A percentile compares a stretch with the other conserved stretches of the same genome.
These are phyloP conservation scores for Liquidambar formosana DNA, from an alignment of 164 flowering plant species.

Conservation along the genomic window DNA sequence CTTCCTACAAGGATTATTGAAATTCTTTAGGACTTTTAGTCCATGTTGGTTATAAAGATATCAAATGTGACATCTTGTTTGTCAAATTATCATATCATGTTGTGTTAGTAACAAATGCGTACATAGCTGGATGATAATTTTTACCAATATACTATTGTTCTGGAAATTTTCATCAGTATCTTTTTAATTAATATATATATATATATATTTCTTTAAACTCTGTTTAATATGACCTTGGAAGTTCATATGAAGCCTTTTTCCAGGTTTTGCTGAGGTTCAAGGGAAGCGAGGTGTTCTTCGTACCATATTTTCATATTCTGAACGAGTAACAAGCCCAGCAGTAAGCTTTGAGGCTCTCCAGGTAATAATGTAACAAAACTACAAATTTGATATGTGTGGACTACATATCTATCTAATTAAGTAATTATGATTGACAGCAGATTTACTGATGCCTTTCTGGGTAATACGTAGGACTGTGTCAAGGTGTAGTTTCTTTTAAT, in stretches of 20 bases:
- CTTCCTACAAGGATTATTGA: no score
- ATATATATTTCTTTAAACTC: background rate
- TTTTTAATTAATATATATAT: background rate
- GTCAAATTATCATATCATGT: background rate
- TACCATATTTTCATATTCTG: slow-evolving; percentile 51
- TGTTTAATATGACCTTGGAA: background rate
- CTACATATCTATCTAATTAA: background rate
- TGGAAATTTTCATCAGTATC: background rate
- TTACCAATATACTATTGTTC: background rate
- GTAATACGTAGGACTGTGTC: background rate
- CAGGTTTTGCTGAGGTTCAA: slow-evolving; percentile 44
- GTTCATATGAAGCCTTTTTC: background rate
- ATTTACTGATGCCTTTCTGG: background rate
- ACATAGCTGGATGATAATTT: background rate
- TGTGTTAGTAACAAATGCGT: background rate
- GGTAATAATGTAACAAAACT: slow-evolving; percentile 37
- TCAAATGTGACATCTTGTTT: no score
- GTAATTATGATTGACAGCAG: background rate
- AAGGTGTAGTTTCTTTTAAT: no score
- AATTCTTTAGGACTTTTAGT: no score
- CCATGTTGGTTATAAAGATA: no score
- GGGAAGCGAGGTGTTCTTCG: slow-evolving; percentile 43
- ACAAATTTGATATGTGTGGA: background rate
- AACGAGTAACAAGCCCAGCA: slow-evolving; percentile 37
- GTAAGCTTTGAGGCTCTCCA: slow-evolving; percentile 85